Evolutionary conservation across 2,329 filamentous ascomycete species (phyloP).

Genomic region (Trichoderma semiorbis): DNA sequence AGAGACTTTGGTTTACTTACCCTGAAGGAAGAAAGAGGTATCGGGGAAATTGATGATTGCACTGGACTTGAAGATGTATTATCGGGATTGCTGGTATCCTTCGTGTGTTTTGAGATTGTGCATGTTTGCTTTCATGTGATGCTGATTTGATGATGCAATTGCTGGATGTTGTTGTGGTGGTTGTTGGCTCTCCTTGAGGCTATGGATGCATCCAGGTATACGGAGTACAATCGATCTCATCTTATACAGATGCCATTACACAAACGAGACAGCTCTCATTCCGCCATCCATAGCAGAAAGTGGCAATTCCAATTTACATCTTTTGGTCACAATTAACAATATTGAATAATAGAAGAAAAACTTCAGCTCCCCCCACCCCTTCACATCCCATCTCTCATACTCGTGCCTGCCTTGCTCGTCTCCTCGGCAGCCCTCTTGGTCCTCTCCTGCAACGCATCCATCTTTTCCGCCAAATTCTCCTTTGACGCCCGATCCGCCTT

Average conservation of each 20-base stretch:
- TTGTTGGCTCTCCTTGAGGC: not conserved
- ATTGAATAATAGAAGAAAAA: not conserved
- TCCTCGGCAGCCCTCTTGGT: conserved; percentile 53
- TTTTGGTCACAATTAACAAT: not conserved
- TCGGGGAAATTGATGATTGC: no score
- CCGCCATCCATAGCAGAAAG: not conserved
- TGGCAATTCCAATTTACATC: not conserved
- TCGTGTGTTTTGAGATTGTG: not conserved
- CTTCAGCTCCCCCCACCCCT: not conserved
- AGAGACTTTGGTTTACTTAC: not conserved
- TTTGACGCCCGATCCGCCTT: conserved; percentile 55
- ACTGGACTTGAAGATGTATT: not conserved
- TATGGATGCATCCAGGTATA: not conserved
- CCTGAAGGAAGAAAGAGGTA: not conserved
- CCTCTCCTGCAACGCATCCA: conserved; percentile 53
- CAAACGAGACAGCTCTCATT: not conserved
- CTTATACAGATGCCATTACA: not conserved
- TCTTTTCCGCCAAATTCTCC: conserved; percentile 34
- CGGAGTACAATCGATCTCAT: not conserved
- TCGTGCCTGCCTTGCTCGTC: conserved; percentile 46
- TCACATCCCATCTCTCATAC: conserved; percentile 34
- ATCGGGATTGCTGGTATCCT: not conserved
- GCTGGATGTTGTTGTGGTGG: not conserved
- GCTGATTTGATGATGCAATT: not conserved
- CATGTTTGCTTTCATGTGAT: not conserved